Percentiles rank a stretch among this genome's conserved stretches.
These are phyloP conservation scores for Chenopodium quinoa DNA, from an alignment of 148 eudicot genomes.

Conservation along the genomic window DNA sequence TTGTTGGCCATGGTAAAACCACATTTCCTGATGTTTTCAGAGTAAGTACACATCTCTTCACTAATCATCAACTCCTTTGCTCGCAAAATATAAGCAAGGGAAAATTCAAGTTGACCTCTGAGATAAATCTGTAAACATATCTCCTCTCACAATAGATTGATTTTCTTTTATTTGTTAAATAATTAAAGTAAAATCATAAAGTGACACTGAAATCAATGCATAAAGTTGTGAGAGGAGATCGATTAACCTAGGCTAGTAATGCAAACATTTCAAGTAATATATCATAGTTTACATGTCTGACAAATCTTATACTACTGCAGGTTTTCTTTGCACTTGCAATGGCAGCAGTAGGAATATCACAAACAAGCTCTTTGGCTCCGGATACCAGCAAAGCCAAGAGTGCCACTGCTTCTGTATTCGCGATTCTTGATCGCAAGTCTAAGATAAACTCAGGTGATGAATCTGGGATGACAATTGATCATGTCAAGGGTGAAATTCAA, in stretches of 20 bases:
- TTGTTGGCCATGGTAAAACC: conserved; percentile 50
- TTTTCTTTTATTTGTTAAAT: too few species aligned
- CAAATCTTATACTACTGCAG: conserved; percentile 28
- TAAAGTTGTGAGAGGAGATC: too few species aligned
- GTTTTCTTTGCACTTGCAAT: conserved; percentile 68
- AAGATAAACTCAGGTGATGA: conserved; percentile 65
- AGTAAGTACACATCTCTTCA: conserved; percentile 15
- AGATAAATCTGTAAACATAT: too few species aligned
- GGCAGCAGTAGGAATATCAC: conserved; percentile 54
- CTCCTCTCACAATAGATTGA: too few species aligned
- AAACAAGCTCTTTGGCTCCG: conserved; percentile 46
- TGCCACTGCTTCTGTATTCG: conserved; percentile 56
- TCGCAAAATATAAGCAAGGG: too few species aligned
- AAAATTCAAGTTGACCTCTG: too few species aligned
- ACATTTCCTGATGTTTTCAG: conserved; percentile 49
- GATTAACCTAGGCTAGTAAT: too few species aligned
- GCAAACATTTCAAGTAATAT: neutral
- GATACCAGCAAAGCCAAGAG: conserved; percentile 59
- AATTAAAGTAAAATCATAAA: too few species aligned
- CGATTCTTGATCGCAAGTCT: conserved; percentile 61
- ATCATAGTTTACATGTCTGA: neutral
- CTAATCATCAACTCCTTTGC: neutral
- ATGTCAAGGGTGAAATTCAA: conserved; percentile 61
- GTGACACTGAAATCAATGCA: too few species aligned
- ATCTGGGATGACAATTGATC: conserved; percentile 48